Evolutionary conservation across 257 asterid species (phyloP).

Genomic region (Solanum appendiculatum): DNA sequence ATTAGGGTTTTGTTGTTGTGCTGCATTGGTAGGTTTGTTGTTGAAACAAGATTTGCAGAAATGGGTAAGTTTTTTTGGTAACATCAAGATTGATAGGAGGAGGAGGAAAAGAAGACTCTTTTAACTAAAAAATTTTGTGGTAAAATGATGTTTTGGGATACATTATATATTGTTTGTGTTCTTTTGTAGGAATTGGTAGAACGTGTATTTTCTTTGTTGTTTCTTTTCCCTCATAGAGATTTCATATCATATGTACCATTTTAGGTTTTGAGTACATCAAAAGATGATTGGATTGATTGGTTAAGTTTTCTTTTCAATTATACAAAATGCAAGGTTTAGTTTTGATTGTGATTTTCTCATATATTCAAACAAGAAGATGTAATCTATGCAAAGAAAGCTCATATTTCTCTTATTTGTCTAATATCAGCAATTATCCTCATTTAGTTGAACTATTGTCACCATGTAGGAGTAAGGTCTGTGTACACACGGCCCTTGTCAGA

Average conservation of each 20-base stretch:
- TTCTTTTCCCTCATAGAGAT: background rate
- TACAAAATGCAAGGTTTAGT: background rate
- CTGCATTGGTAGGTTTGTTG: constrained; percentile 32
- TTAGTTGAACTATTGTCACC: background rate
- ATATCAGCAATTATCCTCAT: background rate
- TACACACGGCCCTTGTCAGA: too few relatives aligned
- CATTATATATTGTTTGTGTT: background rate
- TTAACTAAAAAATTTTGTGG: background rate
- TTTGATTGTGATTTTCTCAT: background rate
- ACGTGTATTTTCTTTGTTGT: background rate
- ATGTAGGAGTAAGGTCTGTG: too few relatives aligned
- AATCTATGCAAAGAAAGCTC: background rate
- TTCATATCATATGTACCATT: background rate
- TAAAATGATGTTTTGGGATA: background rate
- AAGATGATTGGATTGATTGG: background rate
- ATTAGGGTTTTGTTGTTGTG: constrained; percentile 68
- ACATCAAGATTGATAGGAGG: background rate
- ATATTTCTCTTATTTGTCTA: background rate
- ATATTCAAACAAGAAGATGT: background rate
- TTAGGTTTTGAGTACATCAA: background rate
- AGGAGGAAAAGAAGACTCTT: background rate
- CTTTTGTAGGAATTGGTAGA: background rate
- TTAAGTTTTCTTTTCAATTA: background rate
- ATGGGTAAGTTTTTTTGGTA: constrained; percentile 13
- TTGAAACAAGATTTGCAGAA: constrained; percentile 32